These are phyloP conservation scores for Diaporthe citriasiana DNA, from an alignment of 2,329 filamentous ascomycete genomes.

Conservation along the genomic window DNA sequence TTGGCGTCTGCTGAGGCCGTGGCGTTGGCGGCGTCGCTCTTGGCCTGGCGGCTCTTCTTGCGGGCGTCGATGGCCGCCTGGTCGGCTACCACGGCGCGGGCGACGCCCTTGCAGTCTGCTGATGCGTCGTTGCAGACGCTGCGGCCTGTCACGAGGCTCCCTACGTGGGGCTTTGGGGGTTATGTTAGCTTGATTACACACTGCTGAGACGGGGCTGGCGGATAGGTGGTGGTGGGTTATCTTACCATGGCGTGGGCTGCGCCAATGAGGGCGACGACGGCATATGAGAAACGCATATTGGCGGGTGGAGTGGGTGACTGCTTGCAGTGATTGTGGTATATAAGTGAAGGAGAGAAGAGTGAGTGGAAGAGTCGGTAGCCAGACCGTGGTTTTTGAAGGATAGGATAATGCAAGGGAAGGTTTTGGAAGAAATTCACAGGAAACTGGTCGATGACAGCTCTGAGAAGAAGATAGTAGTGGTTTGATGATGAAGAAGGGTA, in stretches of 20 bases:
- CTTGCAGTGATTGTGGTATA: conserved; percentile 7
- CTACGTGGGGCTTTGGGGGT: conserved; percentile 1
- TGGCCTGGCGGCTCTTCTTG: background rate
- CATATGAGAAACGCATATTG: conserved; percentile 41
- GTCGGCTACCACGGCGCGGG: conserved; percentile 16
- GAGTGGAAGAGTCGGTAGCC: conserved; percentile 32
- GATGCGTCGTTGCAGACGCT: conserved; percentile 12
- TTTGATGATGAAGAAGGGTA: background rate
- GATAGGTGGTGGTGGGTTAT: background rate
- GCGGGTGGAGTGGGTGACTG: conserved; percentile 4
- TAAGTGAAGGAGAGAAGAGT: conserved; percentile 5
- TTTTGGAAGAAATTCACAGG: background rate
- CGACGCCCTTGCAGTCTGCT: conserved; percentile 6
- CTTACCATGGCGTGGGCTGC: conserved; percentile 37
- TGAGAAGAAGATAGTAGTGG: background rate
- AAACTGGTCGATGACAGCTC: conserved; percentile 12
- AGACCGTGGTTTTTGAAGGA: conserved; percentile 12
- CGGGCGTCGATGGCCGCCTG: conserved; percentile 12
- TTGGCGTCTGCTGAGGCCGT: background rate
- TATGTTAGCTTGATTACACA: background rate
- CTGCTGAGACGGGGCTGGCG: background rate
- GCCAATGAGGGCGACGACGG: conserved; percentile 28
- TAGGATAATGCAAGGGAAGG: background rate
- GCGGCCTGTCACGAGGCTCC: conserved; percentile 1
- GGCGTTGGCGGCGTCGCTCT: background rate